phyloP scores from a whole-genome alignment of 2,329 filamentous ascomycete species.

The Sclerotinia glacialis region DNA sequence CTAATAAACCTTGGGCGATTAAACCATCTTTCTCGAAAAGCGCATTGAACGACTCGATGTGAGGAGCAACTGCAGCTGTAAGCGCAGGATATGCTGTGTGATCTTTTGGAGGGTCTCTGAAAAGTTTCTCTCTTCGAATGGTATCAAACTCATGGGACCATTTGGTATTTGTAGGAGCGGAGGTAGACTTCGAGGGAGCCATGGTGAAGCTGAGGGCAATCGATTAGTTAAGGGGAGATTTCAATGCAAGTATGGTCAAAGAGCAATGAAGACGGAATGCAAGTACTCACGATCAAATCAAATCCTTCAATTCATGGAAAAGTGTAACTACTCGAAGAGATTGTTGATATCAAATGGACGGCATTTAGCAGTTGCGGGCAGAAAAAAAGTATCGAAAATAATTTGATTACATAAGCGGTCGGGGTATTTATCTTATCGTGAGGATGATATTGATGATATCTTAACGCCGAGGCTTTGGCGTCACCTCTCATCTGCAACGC shows the following conservation, averaged over 20 bases:
- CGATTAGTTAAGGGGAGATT: background rate
- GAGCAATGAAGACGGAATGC: too few relatives aligned
- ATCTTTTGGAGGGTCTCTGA: constrained; percentile 83
- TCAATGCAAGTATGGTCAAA: background rate
- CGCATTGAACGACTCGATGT: constrained; percentile 93
- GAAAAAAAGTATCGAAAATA: constrained; percentile 20
- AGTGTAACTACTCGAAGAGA: background rate
- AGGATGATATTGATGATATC: background rate
- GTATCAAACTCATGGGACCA: constrained; percentile 90
- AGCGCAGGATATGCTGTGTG: constrained; percentile 84
- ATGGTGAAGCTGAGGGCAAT: constrained; percentile 26
- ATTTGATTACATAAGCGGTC: constrained; percentile 16
- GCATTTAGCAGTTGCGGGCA: background rate
- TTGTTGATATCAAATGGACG: constrained; percentile 9
- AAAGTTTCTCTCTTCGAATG: constrained; percentile 80
- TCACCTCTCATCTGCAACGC: background rate
- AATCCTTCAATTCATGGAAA: constrained; percentile 19
- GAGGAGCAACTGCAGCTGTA: constrained; percentile 80
- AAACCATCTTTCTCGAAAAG: constrained; percentile 74
- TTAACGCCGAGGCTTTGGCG: constrained; percentile 8
- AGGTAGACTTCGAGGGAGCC: constrained; percentile 29
- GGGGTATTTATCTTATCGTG: background rate
- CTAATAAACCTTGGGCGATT: constrained; percentile 72
- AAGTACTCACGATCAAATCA: constrained; percentile 12
- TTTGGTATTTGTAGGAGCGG: constrained; percentile 54